A percentile compares a stretch with the other conserved stretches of the same genome.
phyloP scores from a whole-genome alignment of 1,284 basidiomycete genomes.

The Heterobasidion occidentale region DNA sequence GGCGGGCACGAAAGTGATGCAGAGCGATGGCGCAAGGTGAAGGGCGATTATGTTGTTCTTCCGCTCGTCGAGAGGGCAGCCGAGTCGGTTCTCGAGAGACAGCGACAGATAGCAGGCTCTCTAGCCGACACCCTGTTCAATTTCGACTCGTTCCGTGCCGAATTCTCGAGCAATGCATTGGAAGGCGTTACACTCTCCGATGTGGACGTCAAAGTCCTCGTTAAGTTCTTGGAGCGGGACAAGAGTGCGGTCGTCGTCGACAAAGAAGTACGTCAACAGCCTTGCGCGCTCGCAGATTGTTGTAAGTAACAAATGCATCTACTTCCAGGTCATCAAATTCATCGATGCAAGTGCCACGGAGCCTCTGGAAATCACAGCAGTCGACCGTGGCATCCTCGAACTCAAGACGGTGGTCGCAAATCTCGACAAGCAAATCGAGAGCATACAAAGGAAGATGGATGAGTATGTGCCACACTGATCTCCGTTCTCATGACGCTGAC shows the following conservation, averaged over 20 bases:
- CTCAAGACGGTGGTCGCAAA: conserved; percentile 60
- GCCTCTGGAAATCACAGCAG: conserved; percentile 47
- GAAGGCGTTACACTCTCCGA: conserved; percentile 41
- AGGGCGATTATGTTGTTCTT: conserved; percentile 74
- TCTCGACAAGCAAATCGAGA: conserved; percentile 60
- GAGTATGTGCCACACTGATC: conserved; percentile 35
- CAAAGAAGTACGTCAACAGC: conserved; percentile 43
- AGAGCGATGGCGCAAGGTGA: conserved; percentile 53
- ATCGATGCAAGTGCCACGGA: conserved; percentile 30
- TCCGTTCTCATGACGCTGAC: background rate
- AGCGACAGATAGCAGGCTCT: conserved; percentile 34
- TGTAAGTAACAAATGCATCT: conserved; percentile 1
- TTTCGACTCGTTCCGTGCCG: conserved; percentile 49
- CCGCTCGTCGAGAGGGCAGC: conserved; percentile 60
- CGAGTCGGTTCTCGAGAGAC: conserved; percentile 45
- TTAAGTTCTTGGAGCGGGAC: conserved; percentile 79
- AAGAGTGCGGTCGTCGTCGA: conserved; percentile 52
- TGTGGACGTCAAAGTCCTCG: conserved; percentile 59
- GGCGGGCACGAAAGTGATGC: conserved; percentile 42
- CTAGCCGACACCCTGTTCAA: conserved; percentile 61
- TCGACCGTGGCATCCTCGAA: conserved; percentile 72
- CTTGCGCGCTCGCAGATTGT: background rate
- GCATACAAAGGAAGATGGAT: conserved; percentile 59
- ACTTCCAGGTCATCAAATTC: conserved; percentile 69
- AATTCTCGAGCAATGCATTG: conserved; percentile 44